These are phyloP conservation scores for Paecilomyces dactylethromorphus DNA, from an alignment of 2,329 filamentous ascomycete genomes.

Conservation along the genomic window DNA sequence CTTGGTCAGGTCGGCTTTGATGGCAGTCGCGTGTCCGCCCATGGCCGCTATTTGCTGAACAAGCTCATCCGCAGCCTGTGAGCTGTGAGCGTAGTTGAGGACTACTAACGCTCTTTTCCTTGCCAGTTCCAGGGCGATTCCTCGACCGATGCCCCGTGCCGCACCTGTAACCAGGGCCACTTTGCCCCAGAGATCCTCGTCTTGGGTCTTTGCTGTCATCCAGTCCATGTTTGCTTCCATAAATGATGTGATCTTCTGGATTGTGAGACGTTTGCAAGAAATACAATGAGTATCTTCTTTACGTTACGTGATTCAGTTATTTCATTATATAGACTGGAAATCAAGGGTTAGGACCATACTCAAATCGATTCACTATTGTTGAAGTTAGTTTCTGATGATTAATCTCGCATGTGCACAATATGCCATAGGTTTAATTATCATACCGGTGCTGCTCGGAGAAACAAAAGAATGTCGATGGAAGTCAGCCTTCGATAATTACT, in stretches of 20 bases:
- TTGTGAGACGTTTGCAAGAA: background rate
- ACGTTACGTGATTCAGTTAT: background rate
- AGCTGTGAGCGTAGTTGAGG: conserved; percentile 50
- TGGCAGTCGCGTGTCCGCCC: conserved; percentile 56
- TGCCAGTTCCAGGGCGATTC: conserved; percentile 35
- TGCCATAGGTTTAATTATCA: background rate
- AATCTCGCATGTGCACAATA: too few species aligned
- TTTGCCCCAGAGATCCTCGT: conserved; percentile 13
- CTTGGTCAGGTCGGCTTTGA: conserved; percentile 63
- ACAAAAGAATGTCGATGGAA: background rate
- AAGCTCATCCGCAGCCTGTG: conserved; percentile 58
- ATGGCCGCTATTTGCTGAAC: conserved; percentile 59
- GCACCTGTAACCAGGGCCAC: conserved; percentile 30
- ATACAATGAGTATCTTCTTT: background rate
- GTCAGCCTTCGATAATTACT: background rate
- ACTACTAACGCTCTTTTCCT: conserved; percentile 33
- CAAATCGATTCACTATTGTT: background rate
- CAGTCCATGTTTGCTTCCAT: background rate
- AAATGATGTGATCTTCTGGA: background rate
- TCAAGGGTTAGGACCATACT: background rate
- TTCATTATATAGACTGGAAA: too few species aligned
- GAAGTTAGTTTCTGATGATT: too few species aligned
- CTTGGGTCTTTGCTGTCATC: background rate
- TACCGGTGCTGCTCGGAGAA: background rate
- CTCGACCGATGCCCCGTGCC: conserved; percentile 35